A percentile compares a stretch with the other conserved stretches of the same genome.
These are phyloP conservation scores for Sodiomyces alkalinus DNA, from an alignment of 2,329 filamentous ascomycete genomes.

Conservation along the genomic window DNA sequence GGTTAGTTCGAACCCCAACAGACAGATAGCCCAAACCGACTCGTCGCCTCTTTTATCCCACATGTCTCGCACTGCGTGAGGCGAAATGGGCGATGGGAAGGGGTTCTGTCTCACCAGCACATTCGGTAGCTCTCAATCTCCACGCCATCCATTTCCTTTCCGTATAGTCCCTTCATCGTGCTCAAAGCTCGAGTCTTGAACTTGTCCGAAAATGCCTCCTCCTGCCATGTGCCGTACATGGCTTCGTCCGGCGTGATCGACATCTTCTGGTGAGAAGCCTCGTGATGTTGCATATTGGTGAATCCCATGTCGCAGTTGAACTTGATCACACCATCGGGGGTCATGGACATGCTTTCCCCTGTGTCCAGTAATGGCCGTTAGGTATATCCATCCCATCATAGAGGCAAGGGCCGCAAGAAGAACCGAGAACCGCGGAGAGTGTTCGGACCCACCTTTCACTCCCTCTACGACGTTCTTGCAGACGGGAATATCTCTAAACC, in stretches of 20 bases:
- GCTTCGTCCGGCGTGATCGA: slow-evolving; percentile 29
- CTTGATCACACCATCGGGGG: slow-evolving; percentile 36
- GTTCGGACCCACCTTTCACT: slow-evolving; percentile 25
- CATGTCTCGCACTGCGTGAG: too few species aligned
- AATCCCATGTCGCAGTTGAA: slow-evolving; percentile 46
- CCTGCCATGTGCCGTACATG: slow-evolving; percentile 26
- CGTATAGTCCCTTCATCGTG: slow-evolving; percentile 25
- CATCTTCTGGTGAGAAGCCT: slow-evolving; percentile 32
- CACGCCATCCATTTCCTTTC: slow-evolving; percentile 20
- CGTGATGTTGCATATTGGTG: slow-evolving; percentile 33
- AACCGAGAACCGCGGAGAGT: too few species aligned
- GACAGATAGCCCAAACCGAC: too few species aligned
- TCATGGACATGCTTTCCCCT: slow-evolving; percentile 29
- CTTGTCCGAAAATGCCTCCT: slow-evolving; percentile 21
- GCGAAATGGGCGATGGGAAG: background rate
- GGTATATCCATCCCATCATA: slow-evolving; percentile 3
- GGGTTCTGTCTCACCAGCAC: slow-evolving; percentile 23
- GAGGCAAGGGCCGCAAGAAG: background rate
- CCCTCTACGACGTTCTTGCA: slow-evolving; percentile 28
- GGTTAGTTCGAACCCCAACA: too few species aligned
- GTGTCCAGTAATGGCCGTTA: slow-evolving; percentile 3
- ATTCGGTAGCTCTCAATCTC: slow-evolving; percentile 27
- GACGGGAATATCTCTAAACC: slow-evolving; percentile 35
- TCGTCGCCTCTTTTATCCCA: too few species aligned
- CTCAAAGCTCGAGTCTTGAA: slow-evolving; percentile 27